Conservation (phyloP, 1,284 basidiomycete genomes). For the Trichosporon inkin region DNA sequence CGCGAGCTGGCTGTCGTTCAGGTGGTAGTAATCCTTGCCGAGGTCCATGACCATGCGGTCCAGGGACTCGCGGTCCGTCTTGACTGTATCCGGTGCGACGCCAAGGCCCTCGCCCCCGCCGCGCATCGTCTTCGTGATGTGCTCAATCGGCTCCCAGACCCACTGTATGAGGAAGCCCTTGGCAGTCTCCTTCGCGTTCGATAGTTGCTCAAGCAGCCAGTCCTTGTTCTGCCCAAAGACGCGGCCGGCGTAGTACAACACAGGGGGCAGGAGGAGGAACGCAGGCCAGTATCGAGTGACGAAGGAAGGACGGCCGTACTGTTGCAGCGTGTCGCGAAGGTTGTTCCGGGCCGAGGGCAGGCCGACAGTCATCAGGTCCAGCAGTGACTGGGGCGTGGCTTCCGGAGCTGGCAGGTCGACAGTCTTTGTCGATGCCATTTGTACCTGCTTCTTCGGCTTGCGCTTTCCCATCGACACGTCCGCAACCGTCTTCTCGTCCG, state of each 20-base stretch:
- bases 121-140: slow-evolving; percentile 72
- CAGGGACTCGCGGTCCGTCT: slow-evolving; percentile 62
- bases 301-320: slow-evolving; percentile 39
- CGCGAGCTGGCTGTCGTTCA: slow-evolving; percentile 59
- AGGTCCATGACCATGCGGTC: slow-evolving; percentile 88
- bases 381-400: slow-evolving; percentile 29
- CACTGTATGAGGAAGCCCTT: slow-evolving; percentile 75
- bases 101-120: slow-evolving; percentile 55
- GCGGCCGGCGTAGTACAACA: slow-evolving; percentile 28
- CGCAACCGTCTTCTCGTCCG: neutral
- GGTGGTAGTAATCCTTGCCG: slow-evolving; percentile 65
- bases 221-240: slow-evolving; percentile 41
- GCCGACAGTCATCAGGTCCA: slow-evolving; percentile 33
- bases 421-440: neutral
- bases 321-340: slow-evolving; percentile 26
- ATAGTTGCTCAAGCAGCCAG: slow-evolving; percentile 55
- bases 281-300: slow-evolving; percentile 49
- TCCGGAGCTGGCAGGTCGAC: neutral
- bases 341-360: slow-evolving; percentile 29
- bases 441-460: slow-evolving; percentile 11
- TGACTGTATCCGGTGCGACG: slow-evolving; percentile 47
- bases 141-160: slow-evolving; percentile 80
- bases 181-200: slow-evolving; percentile 66
- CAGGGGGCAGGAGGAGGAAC: slow-evolving; percentile 47
- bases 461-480: neutral